Evolutionary conservation across 257 asterid genomes (phyloP), one percentile per base, ranked within the genome.

Genomic region (Lycium ferocissimum): DNA sequence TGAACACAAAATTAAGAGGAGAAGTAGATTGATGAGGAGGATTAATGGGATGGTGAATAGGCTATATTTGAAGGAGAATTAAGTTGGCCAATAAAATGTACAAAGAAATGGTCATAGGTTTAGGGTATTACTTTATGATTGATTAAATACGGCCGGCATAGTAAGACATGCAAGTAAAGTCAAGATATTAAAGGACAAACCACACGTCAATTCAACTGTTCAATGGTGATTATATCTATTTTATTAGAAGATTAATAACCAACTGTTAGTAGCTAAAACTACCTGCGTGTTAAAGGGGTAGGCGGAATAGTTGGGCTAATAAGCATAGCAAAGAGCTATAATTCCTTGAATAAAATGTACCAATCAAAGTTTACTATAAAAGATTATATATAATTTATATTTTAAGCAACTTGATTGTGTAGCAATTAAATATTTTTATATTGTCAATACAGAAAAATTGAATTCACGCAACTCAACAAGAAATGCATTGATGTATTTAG

Each of bases 141-240:
- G 65, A 84, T 80, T 37, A 56, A 80, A 86, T 88, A 51, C 84
- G 91, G 98, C 97, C 97, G 97, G 97, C 97, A 91, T 89, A 90
- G 90, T 88, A 61, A 82, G 96, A 92, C 97, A 89, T 66, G 67
- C 22, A 82, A 87, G 86, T 87, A 88, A 71, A 86, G 89, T 85
- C 86, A 80, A 88, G 3, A 20, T 49, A 91, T 73, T 61, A 89
- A 10, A 47, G 45, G 91, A 85, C 97, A 90, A 92, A 71, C 37
- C 84, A 84, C 89, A 83, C 91, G 94, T 89, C 84, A 81, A 80
- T 89, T 84, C 87, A 92, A 87, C 83, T 79, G 81, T 89, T 84
- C 87, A 92, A 87, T 88, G 88, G 90, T 88, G 89, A 91, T 88
- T 85, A 89, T 84, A n/a, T 58, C 65, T 20, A 35, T 49, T 84